Evolutionary conservation across 140 eudicot genomes (phyloP).

Genomic region (Flaveria floridana): DNA sequence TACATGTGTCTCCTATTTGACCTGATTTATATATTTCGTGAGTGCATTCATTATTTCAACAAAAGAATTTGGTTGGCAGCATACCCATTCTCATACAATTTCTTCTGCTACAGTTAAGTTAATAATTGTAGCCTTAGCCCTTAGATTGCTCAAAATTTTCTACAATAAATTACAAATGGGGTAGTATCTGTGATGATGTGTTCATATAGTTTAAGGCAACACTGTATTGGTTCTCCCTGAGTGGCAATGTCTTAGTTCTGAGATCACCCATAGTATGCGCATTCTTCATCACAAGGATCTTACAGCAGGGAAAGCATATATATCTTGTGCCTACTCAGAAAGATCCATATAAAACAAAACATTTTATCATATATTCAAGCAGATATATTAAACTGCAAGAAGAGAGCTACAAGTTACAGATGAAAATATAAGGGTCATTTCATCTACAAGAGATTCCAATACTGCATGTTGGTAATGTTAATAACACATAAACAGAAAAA

Average conservation of each 20-base stretch:
- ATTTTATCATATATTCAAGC: neutral
- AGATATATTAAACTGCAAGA: neutral
- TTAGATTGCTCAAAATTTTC: neutral
- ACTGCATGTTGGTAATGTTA: constrained; percentile 11
- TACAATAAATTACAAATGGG: neutral
- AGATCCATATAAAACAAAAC: neutral
- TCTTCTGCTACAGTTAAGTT: neutral
- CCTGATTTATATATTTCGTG: neutral
- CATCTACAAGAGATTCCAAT: neutral
- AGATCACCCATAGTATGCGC: neutral
- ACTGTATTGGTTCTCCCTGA: neutral
- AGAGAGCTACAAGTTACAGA: neutral
- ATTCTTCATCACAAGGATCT: neutral
- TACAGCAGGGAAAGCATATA: neutral
- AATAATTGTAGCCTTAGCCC: neutral
- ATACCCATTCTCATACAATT: neutral
- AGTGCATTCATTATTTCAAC: neutral
- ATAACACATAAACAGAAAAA: neutral
- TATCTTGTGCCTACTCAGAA: neutral
- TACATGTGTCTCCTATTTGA: neutral
- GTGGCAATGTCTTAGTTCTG: neutral
- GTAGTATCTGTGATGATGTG: neutral
- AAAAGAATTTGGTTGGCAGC: neutral
- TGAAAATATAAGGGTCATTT: neutral
- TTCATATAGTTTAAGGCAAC: neutral